phyloP scores from a whole-genome alignment of 345 rosid genomes.

The Eucalyptus tenuipes region DNA sequence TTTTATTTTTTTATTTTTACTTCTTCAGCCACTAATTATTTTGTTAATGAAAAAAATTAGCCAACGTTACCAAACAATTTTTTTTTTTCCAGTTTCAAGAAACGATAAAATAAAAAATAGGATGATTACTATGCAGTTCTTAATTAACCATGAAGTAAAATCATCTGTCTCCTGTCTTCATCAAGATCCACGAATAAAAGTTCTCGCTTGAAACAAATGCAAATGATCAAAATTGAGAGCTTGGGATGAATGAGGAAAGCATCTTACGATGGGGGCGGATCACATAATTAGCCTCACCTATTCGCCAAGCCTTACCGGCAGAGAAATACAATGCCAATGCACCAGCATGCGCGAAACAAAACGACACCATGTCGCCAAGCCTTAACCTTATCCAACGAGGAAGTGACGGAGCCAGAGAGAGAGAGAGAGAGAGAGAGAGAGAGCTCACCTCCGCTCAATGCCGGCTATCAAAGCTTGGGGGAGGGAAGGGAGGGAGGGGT shows the following conservation, averaged over 20 bases:
- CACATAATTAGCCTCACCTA: neutral
- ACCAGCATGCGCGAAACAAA: neutral
- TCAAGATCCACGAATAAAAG: no score
- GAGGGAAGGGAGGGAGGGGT: neutral
- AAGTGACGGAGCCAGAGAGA: neutral
- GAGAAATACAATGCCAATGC: neutral
- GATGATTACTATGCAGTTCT: no score
- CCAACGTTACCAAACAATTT: no score
- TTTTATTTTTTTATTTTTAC: no score
- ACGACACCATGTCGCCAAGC: neutral
- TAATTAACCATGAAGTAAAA: no score
- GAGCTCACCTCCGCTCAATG: neutral
- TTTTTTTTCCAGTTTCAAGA: no score
- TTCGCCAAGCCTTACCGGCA: neutral
- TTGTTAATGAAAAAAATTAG: no score
- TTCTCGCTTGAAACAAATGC: neutral
- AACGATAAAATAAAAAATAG: no score
- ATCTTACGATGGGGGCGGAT: neutral
- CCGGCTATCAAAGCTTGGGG: neutral
- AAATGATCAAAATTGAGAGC: neutral
- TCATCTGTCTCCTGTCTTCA: no score
- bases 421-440: neutral
- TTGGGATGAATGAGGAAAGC: neutral
- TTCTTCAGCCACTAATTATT: no score
- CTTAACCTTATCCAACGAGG: neutral